Evolutionary conservation across 495 filamentous ascomycete genomes (phyloP).

Genomic region (Penicillium paradoxum): DNA sequence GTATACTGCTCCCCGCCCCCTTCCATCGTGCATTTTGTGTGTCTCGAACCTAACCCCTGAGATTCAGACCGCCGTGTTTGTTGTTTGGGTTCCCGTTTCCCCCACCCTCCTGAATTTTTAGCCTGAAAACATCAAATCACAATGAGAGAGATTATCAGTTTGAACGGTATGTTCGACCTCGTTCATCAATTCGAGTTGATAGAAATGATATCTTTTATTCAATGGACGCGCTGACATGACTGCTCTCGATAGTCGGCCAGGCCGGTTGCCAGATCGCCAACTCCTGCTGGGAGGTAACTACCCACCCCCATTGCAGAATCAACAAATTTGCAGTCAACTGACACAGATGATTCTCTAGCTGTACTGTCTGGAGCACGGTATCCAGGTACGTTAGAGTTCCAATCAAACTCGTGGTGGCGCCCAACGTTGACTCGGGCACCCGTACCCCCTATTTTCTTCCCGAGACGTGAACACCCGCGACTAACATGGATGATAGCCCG

Average conservation of each 20-base stretch:
- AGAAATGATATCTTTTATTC: conserved; percentile 16
- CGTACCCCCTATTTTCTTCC: conserved; percentile 16
- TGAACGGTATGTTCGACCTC: conserved; percentile 76
- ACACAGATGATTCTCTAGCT: conserved; percentile 55
- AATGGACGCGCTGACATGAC: conserved; percentile 20
- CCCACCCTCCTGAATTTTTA: conserved; percentile 31
- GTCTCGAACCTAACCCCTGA: conserved; percentile 16
- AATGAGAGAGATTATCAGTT: conserved; percentile 99
- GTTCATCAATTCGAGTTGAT: not conserved
- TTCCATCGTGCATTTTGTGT: conserved; percentile 11
- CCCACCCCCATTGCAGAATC: conserved; percentile 11
- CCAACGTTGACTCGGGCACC: conserved; percentile 15
- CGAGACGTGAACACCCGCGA: conserved; percentile 21
- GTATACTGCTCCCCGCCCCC: conserved; percentile 21
- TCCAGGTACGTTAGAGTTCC: conserved; percentile 67
- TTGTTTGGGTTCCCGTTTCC: conserved; percentile 27
- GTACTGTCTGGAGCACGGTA: conserved; percentile 99
- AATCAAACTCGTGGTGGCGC: conserved; percentile 13
- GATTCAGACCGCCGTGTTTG: conserved; percentile 27
- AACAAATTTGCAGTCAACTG: conserved; percentile 16
- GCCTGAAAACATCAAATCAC: conserved; percentile 40
- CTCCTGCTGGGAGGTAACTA: conserved; percentile 96
- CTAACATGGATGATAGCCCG: conserved; percentile 59
- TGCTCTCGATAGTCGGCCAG: conserved; percentile 75
- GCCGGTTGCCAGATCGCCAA: conserved; percentile 99